phyloP scores from a whole-genome alignment of 2,329 filamentous ascomycete genomes.

The Pleomassaria siparia region DNA sequence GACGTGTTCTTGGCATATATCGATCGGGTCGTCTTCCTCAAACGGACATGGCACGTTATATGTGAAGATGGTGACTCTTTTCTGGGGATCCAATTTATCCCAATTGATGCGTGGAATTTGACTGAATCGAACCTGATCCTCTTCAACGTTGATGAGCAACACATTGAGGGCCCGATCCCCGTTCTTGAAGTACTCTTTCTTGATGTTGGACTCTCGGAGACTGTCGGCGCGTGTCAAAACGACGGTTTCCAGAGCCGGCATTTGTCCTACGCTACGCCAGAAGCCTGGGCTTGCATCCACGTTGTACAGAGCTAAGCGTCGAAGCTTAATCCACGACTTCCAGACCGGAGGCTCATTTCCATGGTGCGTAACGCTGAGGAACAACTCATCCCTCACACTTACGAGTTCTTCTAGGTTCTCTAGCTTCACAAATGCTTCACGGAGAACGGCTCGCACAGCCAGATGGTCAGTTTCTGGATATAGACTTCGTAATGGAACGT shows the following conservation, averaged over 20 bases:
- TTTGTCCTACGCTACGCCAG: conserved; percentile 33
- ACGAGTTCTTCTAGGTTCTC: conserved; percentile 52
- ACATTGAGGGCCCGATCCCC: conserved; percentile 19
- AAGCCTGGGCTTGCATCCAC: conserved; percentile 40
- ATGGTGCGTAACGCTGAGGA: conserved; percentile 32
- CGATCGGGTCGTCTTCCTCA: conserved; percentile 42
- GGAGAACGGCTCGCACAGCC: conserved; percentile 40
- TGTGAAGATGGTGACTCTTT: conserved; percentile 43
- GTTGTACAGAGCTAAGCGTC: conserved; percentile 49
- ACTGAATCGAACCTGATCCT: conserved; percentile 13
- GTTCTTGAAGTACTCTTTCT: conserved; percentile 45
- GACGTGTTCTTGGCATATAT: conserved; percentile 48
- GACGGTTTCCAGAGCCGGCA: conserved; percentile 45
- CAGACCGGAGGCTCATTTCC: conserved; percentile 42
- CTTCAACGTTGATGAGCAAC: conserved; percentile 22
- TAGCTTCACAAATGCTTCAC: conserved; percentile 50
- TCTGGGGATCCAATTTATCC: conserved; percentile 24
- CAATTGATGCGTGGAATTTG: conserved; percentile 27
- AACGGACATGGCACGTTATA: conserved; percentile 46
- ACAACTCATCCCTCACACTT: conserved; percentile 51
- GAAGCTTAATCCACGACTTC: conserved; percentile 48
- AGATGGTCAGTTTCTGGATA: conserved; percentile 48
- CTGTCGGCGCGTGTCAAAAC: conserved; percentile 46
- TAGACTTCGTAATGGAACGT: conserved; percentile 52
- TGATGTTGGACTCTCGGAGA: conserved; percentile 41